Evolutionary conservation across 164 flowering plant species (phyloP).

Genomic region (Dillenia suffruticosa): DNA sequence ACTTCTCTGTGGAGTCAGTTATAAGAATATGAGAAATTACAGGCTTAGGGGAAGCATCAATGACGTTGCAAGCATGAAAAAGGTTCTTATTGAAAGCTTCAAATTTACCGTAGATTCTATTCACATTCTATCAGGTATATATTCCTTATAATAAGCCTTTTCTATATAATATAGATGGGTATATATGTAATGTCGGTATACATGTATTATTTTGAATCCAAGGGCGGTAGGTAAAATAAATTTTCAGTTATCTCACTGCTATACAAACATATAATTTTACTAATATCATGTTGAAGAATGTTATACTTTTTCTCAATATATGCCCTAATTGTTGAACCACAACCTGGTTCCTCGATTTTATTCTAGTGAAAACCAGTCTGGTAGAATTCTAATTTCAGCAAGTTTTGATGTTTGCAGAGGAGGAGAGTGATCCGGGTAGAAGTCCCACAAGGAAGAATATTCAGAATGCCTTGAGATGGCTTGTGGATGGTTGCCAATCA

Average conservation of each 20-base stretch:
- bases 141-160: background rate
- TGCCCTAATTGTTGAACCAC: too few relatives aligned
- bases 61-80: conserved; percentile 48
- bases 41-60: conserved; percentile 46
- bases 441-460: conserved; percentile 20
- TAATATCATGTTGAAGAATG: too few relatives aligned
- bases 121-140: conserved; percentile 13
- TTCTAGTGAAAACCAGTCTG: too few relatives aligned
- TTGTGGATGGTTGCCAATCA: conserved; percentile 12
- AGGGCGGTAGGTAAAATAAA: too few relatives aligned
- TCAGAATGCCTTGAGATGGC: conserved; percentile 13
- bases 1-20: conserved; percentile 50
- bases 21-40: conserved; percentile 15
- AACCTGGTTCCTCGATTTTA: too few relatives aligned
- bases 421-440: conserved; percentile 6
- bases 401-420: conserved; percentile 13
- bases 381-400: too few relatives aligned
- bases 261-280: too few relatives aligned
- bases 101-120: conserved; percentile 21
- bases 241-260: too few relatives aligned
- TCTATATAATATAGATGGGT: background rate
- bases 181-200: background rate
- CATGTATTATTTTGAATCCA: too few relatives aligned
- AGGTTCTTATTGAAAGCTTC: conserved; percentile 31
- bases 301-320: too few relatives aligned